Base-by-base conservation (phyloP, 2,329 filamentous ascomycete genomes). In the Mycosphaerella sp. region DNA sequence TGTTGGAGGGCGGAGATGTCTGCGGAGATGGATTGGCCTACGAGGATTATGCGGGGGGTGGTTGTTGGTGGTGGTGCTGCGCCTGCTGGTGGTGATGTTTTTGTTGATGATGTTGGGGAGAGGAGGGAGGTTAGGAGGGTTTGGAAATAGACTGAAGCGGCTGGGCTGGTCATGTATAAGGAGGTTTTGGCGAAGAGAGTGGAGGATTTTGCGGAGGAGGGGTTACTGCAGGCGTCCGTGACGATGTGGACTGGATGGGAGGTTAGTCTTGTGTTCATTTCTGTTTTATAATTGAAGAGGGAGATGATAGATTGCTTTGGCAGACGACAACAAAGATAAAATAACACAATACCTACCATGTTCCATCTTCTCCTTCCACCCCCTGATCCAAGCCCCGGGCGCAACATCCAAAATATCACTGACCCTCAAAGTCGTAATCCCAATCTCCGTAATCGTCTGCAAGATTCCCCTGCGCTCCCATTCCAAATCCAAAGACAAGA, bases 281-380 rank as follows among this genome's bases (percentile, higher is more conserved):
- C 28, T n/a, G 14, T 25, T 25, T 25, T 6, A 25, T 6, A 25
- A 25, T 5, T 6, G 21, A 25, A 25, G 21, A 25, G 21, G 5
- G 21, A 25, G 21, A 25, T 25, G n/a, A 25, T 25, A 6, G 3
- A 6, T 6, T 25, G 6, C 21, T 6, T 25, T 5, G 21, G 21
- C 2, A 25, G 21, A 25, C 21, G 3, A 25, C 21, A 25, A 25
- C 21, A 25, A 25, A 6, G 21, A 6, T 25, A 32, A 27, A n/a
- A 30, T 34, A 10, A 12, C 27, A 30, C 10, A 12, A 35, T 5
- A 13, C 14, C 12, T 39, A 54, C 52, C 41, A 43, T 54, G 52
- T n/a, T 50, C n/a, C 52, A 54, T 54, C 42, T 47, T 50, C 5
- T 36, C 36, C 9, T 36, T n/a, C 51, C 51, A 50, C 9, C 37